These are phyloP conservation scores for Monosporascus ibericus DNA, from an alignment of 2,329 filamentous ascomycete species.

Conservation along the genomic window DNA sequence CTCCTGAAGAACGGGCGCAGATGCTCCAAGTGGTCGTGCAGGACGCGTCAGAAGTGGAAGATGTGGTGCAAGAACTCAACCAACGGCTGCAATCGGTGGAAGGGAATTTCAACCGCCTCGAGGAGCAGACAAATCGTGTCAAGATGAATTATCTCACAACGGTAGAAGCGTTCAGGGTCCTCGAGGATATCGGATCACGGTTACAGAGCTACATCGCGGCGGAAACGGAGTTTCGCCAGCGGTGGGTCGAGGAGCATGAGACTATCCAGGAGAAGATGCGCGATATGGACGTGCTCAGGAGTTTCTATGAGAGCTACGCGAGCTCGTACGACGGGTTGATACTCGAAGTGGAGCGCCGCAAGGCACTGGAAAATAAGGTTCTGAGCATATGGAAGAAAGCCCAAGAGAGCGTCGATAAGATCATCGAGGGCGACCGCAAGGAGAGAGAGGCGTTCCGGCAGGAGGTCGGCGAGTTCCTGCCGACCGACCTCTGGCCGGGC, in stretches of 20 bases:
- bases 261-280: slow-evolving; percentile 62
- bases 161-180: slow-evolving; percentile 54
- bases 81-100: slow-evolving; percentile 76
- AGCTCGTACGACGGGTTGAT: slow-evolving; percentile 79
- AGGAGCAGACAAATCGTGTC: slow-evolving; percentile 54
- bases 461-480: slow-evolving; percentile 80
- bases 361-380: slow-evolving; percentile 66
- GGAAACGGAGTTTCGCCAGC: slow-evolving; percentile 54
- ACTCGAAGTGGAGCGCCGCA: slow-evolving; percentile 74
- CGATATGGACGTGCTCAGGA: slow-evolving; percentile 69
- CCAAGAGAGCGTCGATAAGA: slow-evolving; percentile 65
- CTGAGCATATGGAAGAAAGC: slow-evolving; percentile 71
- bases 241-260: slow-evolving; percentile 71
- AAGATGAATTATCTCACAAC: slow-evolving; percentile 51
- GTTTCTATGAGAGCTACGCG: slow-evolving; percentile 85
- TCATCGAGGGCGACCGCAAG: slow-evolving; percentile 66
- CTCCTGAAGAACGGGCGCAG: slow-evolving; percentile 68
- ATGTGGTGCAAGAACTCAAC: slow-evolving; percentile 63
- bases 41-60: slow-evolving; percentile 62
- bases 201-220: slow-evolving; percentile 61
- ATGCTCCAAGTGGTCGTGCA: slow-evolving; percentile 76
- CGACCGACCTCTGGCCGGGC: slow-evolving; percentile 80
- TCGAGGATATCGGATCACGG: slow-evolving; percentile 62
- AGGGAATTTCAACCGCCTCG: slow-evolving; percentile 56
- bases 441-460: slow-evolving; percentile 73